Percentiles rank a stretch among this genome's conserved stretches.
These are phyloP conservation scores for Fusarium poae DNA, from an alignment of 2,329 filamentous ascomycete genomes.

Conservation along the genomic window DNA sequence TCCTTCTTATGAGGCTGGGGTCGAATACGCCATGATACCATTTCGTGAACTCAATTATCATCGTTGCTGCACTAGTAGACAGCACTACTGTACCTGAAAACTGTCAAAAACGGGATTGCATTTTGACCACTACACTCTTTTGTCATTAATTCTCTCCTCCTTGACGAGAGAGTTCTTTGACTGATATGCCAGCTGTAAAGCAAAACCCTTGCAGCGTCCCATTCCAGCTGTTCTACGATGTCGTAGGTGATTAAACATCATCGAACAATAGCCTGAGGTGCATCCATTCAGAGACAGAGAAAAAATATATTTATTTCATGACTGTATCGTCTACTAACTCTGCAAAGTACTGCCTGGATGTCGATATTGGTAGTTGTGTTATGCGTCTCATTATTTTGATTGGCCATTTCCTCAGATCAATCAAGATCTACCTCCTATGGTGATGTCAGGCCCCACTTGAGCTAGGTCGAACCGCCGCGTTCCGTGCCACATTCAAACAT, in stretches of 20 bases:
- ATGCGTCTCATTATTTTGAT: constrained; percentile 9
- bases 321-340: background rate
- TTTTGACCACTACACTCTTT: background rate
- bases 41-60: constrained; percentile 5
- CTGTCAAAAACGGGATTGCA: background rate
- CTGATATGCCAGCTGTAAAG: background rate
- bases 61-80: background rate
- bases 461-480: constrained; percentile 27
- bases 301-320: background rate
- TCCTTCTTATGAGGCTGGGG: background rate
- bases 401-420: constrained; percentile 6
- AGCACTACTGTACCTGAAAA: background rate
- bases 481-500: constrained; percentile 25
- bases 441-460: constrained; percentile 42
- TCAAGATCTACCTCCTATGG: constrained; percentile 10
- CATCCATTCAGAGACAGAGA: background rate
- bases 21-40: constrained; percentile 20
- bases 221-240: background rate
- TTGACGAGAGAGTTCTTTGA: background rate
- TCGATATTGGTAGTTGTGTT: background rate
- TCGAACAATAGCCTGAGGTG: background rate
- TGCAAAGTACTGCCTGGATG: background rate
- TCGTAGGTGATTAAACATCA: too few species aligned
- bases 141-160: background rate
- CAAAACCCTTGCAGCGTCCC: background rate